Evolutionary conservation across 2,329 filamentous ascomycete species (phyloP).

Genomic region (Pseudogymnoascus destructans): DNA sequence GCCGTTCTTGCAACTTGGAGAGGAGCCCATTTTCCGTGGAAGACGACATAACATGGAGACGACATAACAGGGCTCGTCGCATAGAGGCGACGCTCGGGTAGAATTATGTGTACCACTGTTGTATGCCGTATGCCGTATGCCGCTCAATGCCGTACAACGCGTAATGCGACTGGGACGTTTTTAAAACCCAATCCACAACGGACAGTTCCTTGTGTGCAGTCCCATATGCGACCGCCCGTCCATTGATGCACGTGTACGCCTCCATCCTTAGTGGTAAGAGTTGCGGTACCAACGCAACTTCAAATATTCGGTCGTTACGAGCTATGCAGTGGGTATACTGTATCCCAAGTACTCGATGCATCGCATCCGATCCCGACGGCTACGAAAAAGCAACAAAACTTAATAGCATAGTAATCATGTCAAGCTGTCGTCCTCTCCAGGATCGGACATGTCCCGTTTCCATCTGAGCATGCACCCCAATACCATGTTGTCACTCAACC

Average conservation of each 20-base stretch:
- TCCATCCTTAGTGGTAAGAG: background rate
- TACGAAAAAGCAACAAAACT: background rate
- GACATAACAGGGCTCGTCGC: background rate
- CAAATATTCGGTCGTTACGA: background rate
- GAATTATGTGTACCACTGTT: background rate
- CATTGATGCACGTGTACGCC: background rate
- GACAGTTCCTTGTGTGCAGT: background rate
- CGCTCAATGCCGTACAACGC: background rate
- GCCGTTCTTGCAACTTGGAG: background rate
- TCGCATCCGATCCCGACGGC: background rate
- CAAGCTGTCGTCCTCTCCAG: background rate
- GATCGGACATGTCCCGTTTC: background rate
- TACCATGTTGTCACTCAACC: background rate
- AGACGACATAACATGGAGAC: background rate
- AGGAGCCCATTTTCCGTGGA: background rate
- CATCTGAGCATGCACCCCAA: background rate
- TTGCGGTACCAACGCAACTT: background rate
- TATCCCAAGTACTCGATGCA: background rate
- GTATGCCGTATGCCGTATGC: background rate
- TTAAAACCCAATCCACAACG: background rate
- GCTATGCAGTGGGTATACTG: background rate
- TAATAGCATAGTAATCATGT: background rate
- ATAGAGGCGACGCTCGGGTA: background rate
- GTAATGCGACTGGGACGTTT: background rate
- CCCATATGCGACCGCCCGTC: background rate